A percentile compares a stretch with the other conserved stretches of the same genome.
Evolutionary conservation across 2,329 filamentous ascomycete species (phyloP).

Genomic region (Karstenula rhodostoma): DNA sequence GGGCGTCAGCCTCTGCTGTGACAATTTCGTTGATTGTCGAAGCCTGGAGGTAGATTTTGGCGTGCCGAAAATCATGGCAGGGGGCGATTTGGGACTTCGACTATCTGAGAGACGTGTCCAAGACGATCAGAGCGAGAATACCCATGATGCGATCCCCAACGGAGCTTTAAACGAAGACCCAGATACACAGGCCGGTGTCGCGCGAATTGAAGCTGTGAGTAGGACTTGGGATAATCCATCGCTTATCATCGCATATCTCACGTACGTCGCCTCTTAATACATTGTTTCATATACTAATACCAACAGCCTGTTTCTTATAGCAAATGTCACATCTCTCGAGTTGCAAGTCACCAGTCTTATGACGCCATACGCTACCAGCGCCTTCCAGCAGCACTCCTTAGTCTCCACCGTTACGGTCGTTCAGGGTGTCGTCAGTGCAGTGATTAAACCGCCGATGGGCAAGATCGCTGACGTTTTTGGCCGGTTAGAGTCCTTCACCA

Average conservation of each 20-base stretch:
- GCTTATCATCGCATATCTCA: conserved; percentile 58
- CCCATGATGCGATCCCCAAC: neutral
- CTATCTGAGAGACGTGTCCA: neutral
- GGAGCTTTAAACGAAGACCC: neutral
- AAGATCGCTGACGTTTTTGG: conserved; percentile 70
- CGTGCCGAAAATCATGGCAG: neutral
- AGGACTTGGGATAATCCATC: conserved; percentile 58
- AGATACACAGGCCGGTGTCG: conserved; percentile 56
- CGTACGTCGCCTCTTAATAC: conserved; percentile 33
- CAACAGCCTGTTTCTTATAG: conserved; percentile 61
- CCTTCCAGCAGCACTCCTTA: conserved; percentile 70
- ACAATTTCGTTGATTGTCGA: neutral
- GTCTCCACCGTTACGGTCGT: conserved; percentile 71
- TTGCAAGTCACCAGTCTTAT: conserved; percentile 69
- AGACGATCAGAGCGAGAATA: neutral
- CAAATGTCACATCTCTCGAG: conserved; percentile 72
- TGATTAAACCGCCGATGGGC: conserved; percentile 68
- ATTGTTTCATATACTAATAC: neutral
- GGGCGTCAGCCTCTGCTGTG: neutral
- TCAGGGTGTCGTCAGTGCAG: conserved; percentile 68
- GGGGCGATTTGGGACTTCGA: neutral
- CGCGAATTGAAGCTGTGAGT: conserved; percentile 58
- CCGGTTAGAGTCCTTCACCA: conserved; percentile 65
- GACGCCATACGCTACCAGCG: conserved; percentile 70
- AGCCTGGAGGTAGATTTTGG: neutral